phyloP scores from a whole-genome alignment of 2,329 filamentous ascomycete genomes.

The Pleurostoma richardsiae region DNA sequence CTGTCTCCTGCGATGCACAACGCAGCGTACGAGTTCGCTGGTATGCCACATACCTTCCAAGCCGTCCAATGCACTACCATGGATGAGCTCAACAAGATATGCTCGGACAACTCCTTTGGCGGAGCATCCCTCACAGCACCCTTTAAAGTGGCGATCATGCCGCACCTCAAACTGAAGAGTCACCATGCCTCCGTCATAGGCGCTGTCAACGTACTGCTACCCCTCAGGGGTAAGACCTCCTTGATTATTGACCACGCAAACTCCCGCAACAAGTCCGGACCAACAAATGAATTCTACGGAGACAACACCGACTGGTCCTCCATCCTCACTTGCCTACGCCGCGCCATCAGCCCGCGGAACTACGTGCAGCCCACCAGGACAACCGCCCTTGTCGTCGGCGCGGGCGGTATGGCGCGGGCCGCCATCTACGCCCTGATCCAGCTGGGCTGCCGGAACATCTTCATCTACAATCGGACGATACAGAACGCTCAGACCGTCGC shows the following conservation, averaged over 20 bases:
- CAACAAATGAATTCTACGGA: constrained; percentile 60
- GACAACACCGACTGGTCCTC: constrained; percentile 34
- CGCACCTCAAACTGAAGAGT: constrained; percentile 59
- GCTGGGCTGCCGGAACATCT: constrained; percentile 67
- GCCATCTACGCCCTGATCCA: constrained; percentile 70
- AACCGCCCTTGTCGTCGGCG: constrained; percentile 54
- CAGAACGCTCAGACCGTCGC: constrained; percentile 58
- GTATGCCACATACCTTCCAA: constrained; percentile 62
- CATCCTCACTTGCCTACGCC: constrained; percentile 52
- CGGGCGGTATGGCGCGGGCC: constrained; percentile 68
- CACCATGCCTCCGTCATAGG: constrained; percentile 66
- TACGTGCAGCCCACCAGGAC: constrained; percentile 47
- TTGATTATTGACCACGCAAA: constrained; percentile 49
- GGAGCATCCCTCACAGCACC: constrained; percentile 64
- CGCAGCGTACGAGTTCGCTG: constrained; percentile 59
- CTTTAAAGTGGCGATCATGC: constrained; percentile 65
- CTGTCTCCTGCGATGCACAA: constrained; percentile 70
- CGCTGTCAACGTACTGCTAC: constrained; percentile 66
- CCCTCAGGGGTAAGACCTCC: constrained; percentile 49
- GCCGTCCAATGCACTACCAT: constrained; percentile 55
- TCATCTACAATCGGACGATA: constrained; percentile 64
- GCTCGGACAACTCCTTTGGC: constrained; percentile 55
- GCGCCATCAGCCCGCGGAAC: constrained; percentile 65
- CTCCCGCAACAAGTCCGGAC: constrained; percentile 56
- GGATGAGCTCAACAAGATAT: constrained; percentile 55